A percentile compares a stretch with the other conserved stretches of the same genome.
Evolutionary conservation across 139 green algal genomes (phyloP).

Genomic region (Volvox reticuliferus): DNA sequence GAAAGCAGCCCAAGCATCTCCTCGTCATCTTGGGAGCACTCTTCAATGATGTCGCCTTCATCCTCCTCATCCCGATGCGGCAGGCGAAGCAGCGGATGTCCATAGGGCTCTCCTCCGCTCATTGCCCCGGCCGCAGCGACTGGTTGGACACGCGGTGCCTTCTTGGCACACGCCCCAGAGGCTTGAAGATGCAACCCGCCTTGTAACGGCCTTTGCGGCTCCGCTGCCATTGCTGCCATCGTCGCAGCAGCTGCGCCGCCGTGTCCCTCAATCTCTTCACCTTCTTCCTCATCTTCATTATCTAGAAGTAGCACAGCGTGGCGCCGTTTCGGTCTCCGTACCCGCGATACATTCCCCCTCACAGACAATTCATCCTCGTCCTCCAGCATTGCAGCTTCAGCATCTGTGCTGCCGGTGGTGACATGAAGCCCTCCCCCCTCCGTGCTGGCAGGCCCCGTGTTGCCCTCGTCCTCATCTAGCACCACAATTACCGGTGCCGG

Average conservation of each 20-base stretch:
- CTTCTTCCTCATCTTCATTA: too few relatives aligned
- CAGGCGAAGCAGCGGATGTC: too few relatives aligned
- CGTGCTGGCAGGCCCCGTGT: background rate
- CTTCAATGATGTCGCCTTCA: slow-evolving; percentile 21
- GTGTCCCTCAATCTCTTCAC: background rate
- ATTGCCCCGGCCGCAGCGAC: background rate
- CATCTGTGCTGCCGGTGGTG: too few relatives aligned
- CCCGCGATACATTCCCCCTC: too few relatives aligned
- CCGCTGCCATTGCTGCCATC: background rate
- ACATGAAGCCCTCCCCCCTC: background rate
- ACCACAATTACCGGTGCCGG: background rate
- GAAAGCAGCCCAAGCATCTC: background rate
- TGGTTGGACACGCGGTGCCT: background rate
- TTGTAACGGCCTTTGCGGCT: background rate
- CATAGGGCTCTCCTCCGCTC: background rate
- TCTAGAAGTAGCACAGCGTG: too few relatives aligned
- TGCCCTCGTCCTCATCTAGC: slow-evolving; percentile 17
- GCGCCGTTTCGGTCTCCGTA: too few relatives aligned
- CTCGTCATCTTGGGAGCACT: slow-evolving; percentile 6
- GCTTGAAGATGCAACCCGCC: background rate
- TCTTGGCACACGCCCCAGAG: too few relatives aligned
- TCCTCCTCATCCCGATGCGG: background rate
- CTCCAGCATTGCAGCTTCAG: too few relatives aligned
- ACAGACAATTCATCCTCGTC: too few relatives aligned
- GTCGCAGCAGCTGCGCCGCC: background rate